phyloP scores from a whole-genome alignment of 2,329 filamentous ascomycete genomes.

The Anthostomella pinea region DNA sequence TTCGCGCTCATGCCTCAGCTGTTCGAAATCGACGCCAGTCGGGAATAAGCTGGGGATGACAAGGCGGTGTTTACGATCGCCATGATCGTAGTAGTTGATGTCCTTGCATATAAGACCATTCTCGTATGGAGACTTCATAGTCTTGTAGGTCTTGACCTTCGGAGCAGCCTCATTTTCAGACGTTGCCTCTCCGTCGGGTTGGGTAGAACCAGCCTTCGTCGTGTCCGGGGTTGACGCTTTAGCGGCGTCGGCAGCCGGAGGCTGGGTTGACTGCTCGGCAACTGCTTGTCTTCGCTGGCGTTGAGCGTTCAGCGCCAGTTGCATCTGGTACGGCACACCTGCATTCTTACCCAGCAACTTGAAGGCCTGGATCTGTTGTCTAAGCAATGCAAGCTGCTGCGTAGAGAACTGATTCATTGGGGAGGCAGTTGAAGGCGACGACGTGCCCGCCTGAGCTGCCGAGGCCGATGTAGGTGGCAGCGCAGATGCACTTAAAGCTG shows the following conservation, averaged over 20 bases:
- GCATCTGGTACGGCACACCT: slow-evolving; percentile 73
- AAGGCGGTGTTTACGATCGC: slow-evolving; percentile 69
- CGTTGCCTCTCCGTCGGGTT: slow-evolving; percentile 32
- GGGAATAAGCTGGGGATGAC: slow-evolving; percentile 88
- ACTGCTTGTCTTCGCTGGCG: slow-evolving; percentile 64
- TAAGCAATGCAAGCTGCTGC: slow-evolving; percentile 74
- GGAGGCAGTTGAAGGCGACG: slow-evolving; percentile 32
- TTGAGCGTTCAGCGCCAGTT: slow-evolving; percentile 78
- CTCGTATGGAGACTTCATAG: slow-evolving; percentile 71
- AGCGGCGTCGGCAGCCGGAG: slow-evolving; percentile 34
- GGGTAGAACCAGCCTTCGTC: slow-evolving; percentile 33
- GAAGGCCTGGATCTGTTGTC: slow-evolving; percentile 88
- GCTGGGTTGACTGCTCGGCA: slow-evolving; percentile 44
- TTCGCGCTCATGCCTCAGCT: slow-evolving; percentile 82
- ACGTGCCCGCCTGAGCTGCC: slow-evolving; percentile 29
- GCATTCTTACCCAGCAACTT: slow-evolving; percentile 86
- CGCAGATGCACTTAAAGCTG: slow-evolving; percentile 38
- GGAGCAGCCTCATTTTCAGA: slow-evolving; percentile 30
- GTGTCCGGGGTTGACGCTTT: slow-evolving; percentile 35
- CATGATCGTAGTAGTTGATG: slow-evolving; percentile 80
- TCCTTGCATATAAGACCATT: slow-evolving; percentile 48
- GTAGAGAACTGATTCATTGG: slow-evolving; percentile 61
- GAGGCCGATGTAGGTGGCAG: slow-evolving; percentile 35
- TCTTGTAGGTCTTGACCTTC: slow-evolving; percentile 61
- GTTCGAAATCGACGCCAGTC: slow-evolving; percentile 81